phyloP scores from a whole-genome alignment of 139 green algal genomes.

The Volvox reticuliferus region DNA sequence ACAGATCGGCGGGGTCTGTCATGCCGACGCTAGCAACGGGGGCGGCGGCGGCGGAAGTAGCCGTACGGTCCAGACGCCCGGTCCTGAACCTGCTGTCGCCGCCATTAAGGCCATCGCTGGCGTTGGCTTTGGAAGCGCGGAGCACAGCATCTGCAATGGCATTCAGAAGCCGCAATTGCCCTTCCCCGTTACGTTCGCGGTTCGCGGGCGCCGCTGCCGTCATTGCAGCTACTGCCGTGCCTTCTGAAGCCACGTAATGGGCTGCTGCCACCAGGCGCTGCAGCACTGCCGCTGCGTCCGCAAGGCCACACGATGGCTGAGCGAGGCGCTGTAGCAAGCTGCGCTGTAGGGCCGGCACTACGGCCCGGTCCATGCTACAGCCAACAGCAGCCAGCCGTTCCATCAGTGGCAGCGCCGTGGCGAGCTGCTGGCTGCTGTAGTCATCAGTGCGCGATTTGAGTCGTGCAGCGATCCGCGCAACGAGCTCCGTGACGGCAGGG shows the following conservation, averaged over 20 bases:
- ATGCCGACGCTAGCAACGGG: background rate
- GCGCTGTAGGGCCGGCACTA: slow-evolving; percentile 3
- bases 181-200: background rate
- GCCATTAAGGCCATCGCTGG: background rate
- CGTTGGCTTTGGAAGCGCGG: background rate
- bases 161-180: background rate
- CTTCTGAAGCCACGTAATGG: background rate
- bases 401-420: background rate
- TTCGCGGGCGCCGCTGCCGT: background rate
- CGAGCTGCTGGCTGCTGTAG: background rate
- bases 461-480: background rate
- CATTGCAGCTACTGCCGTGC: background rate
- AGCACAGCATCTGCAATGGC: background rate
- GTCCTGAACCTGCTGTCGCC: background rate
- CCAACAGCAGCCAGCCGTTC: background rate
- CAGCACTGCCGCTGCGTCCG: background rate
- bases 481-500: background rate
- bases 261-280: background rate
- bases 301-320: background rate
- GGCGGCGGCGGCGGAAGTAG: background rate
- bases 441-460: background rate
- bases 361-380: slow-evolving; percentile 16
- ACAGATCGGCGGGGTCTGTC: background rate
- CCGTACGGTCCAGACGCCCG: background rate
- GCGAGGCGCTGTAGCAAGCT: background rate